phyloP scores from a whole-genome alignment of 78 protist genomes.

The Mastigamoeba balamuthi region DNA sequence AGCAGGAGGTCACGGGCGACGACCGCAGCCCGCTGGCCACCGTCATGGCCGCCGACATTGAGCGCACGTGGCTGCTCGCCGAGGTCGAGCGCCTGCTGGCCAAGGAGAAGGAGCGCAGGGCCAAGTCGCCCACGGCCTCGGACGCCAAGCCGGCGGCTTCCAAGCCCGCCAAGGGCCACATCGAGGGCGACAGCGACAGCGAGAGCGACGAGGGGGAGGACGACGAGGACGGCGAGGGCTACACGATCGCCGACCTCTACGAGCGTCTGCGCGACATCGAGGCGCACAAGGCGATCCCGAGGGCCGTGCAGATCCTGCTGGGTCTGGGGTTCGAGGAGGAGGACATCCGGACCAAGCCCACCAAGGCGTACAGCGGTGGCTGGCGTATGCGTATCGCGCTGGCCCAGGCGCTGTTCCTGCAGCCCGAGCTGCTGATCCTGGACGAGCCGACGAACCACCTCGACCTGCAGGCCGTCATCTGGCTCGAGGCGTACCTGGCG shows the following conservation, averaged over 20 bases:
- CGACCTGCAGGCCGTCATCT: constrained; percentile 78
- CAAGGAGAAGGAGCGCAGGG: constrained; percentile 10
- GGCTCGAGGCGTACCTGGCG: constrained; percentile 75
- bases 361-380: constrained; percentile 77
- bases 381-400: constrained; percentile 93
- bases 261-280: constrained; percentile 53
- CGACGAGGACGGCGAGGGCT: neutral
- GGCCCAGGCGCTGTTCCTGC: constrained; percentile 82
- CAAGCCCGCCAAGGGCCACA: neutral
- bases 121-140: neutral
- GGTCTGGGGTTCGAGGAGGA: constrained; percentile 75
- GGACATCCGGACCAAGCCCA: constrained; percentile 19
- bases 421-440: constrained; percentile 70
- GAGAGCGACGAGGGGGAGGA: neutral
- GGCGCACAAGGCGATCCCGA: constrained; percentile 34
- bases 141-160: neutral
- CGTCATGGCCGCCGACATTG: constrained; percentile 68
- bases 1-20: constrained; percentile 77
- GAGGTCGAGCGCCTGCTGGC: constrained; percentile 40
- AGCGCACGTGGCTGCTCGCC: constrained; percentile 47
- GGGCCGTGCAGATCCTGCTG: constrained; percentile 44
- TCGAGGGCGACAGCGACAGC: neutral
- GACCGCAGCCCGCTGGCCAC: constrained; percentile 56
- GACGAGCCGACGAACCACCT: constrained; percentile 94
- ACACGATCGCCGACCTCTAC: constrained; percentile 39